Percentiles rank a stretch among this genome's conserved stretches.
These are phyloP conservation scores for Neurospora sp. DNA, from an alignment of 495 filamentous ascomycete genomes.

Conservation along the genomic window DNA sequence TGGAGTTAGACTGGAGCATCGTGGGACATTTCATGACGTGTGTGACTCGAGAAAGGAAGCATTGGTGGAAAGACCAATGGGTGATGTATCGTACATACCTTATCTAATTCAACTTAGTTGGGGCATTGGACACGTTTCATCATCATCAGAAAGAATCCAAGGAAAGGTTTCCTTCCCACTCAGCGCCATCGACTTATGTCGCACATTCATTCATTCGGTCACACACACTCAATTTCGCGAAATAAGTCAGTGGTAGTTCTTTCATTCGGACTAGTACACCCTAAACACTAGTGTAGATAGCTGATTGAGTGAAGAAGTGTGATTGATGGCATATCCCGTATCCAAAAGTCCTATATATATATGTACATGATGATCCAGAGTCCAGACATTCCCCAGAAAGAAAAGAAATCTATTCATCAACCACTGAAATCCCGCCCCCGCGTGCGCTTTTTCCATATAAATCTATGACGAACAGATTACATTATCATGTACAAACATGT, in stretches of 20 bases:
- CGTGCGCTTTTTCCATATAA: background rate
- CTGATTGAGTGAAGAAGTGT: background rate
- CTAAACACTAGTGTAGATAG: background rate
- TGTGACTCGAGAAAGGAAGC: background rate
- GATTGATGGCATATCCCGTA: background rate
- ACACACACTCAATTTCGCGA: too few species aligned
- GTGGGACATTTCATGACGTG: background rate
- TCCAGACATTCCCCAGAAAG: background rate
- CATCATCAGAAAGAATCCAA: background rate
- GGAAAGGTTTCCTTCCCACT: background rate
- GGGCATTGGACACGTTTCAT: background rate
- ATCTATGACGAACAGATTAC: background rate
- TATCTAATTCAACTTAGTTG: background rate
- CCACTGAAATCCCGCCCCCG: background rate
- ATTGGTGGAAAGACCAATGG: background rate
- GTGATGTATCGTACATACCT: background rate
- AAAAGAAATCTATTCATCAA: background rate
- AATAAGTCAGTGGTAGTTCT: too few species aligned
- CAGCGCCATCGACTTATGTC: background rate
- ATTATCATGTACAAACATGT: background rate
- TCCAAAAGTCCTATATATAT: background rate
- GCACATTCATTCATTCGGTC: background rate
- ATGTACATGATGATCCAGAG: background rate
- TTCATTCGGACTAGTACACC: background rate
- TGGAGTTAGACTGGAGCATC: background rate